Evolutionary conservation across 495 filamentous ascomycete species (phyloP), one percentile per base, ranked within the genome.

Genomic region (Trypethelium eluteriae): DNA sequence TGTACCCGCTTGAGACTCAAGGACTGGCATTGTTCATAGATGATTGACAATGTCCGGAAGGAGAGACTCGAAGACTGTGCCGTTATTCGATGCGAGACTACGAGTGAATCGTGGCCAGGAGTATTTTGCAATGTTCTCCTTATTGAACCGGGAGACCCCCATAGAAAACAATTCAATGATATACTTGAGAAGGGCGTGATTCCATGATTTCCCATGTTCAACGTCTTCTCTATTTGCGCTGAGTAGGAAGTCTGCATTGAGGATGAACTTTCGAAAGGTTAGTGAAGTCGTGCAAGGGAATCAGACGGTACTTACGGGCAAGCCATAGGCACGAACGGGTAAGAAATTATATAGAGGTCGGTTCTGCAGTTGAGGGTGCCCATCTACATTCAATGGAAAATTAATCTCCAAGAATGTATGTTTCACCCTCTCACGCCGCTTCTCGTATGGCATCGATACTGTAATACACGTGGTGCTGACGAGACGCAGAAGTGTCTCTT

Each of bases 201-300:
- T 70, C 65, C 68, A 70, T 5, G 6, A 3, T n/a, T 50, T 57
- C 10, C 18, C 39, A 10, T 62, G 46, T 7, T 61, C 32, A 16
- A 70, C 39, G 14, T 64, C 65, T 56, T 65, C 68, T 7, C 68
- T 36, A 39, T 38, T 64, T 18, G 61, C 68, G 34, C 12, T 62
- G 2, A 67, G 46, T 18, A 70, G 56, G 61, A 67, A 70, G 35
- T 70, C 68, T 3, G 61, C 65, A 44, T 67, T 66, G 9, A 70
- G 38, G 18, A 70, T 2, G 65, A 70, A 70, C 68, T 70, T 11
- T 44, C 6, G 18, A 5, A 16, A 11, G 25, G 16, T 53, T 53
- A 53, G 49, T 18, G 5, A 5, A 5, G 10, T 16, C 14, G 25
- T 11, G 5, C 49, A 18, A 16, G 25, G 10, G 9, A 18, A 11